These are phyloP conservation scores for Botrytis fragariae DNA, from an alignment of 2,329 filamentous ascomycete species.

Conservation along the genomic window DNA sequence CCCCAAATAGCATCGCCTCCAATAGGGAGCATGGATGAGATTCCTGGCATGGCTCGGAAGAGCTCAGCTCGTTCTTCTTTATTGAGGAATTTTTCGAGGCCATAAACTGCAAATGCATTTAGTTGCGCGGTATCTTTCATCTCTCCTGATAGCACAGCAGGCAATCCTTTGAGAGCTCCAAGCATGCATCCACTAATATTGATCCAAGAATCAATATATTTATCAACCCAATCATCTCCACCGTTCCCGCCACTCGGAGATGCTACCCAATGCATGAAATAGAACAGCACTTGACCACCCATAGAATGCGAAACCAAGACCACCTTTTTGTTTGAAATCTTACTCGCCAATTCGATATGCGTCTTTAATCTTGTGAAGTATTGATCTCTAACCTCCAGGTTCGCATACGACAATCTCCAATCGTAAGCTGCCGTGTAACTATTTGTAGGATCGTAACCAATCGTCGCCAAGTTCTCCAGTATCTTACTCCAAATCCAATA, in stretches of 20 bases:
- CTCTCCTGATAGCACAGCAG: constrained; percentile 88
- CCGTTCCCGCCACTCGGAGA: constrained; percentile 74
- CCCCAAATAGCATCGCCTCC: constrained; percentile 96
- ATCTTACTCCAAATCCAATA: constrained; percentile 98
- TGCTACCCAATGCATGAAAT: constrained; percentile 76
- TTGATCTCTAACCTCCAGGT: constrained; percentile 85
- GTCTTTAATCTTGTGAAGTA: constrained; percentile 91
- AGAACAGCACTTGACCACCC: constrained; percentile 93
- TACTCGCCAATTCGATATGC: constrained; percentile 80
- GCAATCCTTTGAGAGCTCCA: constrained; percentile 85
- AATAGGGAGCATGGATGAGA: constrained; percentile 94
- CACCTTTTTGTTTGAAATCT: constrained; percentile 73
- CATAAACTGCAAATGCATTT: constrained; percentile 94
- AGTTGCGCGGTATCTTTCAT: constrained; percentile 98
- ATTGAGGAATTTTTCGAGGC: constrained; percentile 90
- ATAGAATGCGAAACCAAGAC: constrained; percentile 93
- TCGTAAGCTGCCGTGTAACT: constrained; percentile 74
- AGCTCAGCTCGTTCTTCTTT: constrained; percentile 89
- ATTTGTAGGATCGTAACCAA: constrained; percentile 88
- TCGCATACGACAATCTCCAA: constrained; percentile 87
- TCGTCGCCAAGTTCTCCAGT: constrained; percentile 89
- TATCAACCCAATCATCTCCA: constrained; percentile 85
- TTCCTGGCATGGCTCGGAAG: constrained; percentile 94
- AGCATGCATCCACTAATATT: constrained; percentile 99
- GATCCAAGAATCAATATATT: constrained; percentile 90